phyloP scores from a whole-genome alignment of 2,329 filamentous ascomycete genomes.

The Calonectria multiphialidica region DNA sequence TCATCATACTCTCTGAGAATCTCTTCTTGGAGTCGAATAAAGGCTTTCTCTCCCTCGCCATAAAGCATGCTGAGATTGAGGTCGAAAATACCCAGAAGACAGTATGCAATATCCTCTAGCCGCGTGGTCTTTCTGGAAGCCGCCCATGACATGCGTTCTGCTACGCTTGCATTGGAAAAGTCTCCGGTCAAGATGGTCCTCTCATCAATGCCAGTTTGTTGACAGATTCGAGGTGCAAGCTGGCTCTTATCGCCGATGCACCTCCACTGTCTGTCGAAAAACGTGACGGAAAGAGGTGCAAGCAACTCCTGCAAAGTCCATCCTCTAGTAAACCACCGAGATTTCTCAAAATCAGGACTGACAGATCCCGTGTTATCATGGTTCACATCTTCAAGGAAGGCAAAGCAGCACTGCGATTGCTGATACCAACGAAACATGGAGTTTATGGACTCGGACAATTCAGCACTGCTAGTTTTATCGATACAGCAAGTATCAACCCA shows the following conservation, averaged over 20 bases:
- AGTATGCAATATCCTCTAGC: slow-evolving; percentile 37
- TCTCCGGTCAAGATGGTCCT: slow-evolving; percentile 14
- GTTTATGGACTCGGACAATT: slow-evolving; percentile 40
- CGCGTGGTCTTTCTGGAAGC: slow-evolving; percentile 33
- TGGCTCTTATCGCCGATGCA: slow-evolving; percentile 25
- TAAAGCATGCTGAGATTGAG: slow-evolving; percentile 39
- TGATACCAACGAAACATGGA: slow-evolving; percentile 46
- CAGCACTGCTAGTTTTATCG: slow-evolving; percentile 33
- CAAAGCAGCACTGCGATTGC: slow-evolving; percentile 27
- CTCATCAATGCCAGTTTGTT: slow-evolving; percentile 29
- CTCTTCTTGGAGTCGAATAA: slow-evolving; percentile 42
- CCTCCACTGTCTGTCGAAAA: slow-evolving; percentile 28
- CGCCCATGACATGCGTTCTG: slow-evolving; percentile 38
- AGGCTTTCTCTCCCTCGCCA: slow-evolving; percentile 36
- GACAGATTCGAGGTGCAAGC: slow-evolving; percentile 16
- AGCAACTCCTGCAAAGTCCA: slow-evolving; percentile 39
- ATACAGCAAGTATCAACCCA: slow-evolving; percentile 33
- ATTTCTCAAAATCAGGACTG: slow-evolving; percentile 23
- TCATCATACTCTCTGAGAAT: slow-evolving; percentile 39
- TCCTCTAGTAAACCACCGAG: slow-evolving; percentile 32
- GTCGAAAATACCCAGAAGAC: slow-evolving; percentile 37
- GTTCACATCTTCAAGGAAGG: slow-evolving; percentile 53
- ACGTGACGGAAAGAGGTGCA: slow-evolving; percentile 26
- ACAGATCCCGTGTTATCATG: neutral
- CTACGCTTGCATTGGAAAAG: slow-evolving; percentile 19